These are phyloP conservation scores for Monosporozyma siamensis DNA, from an alignment of 805 yeast species.

Conservation along the genomic window DNA sequence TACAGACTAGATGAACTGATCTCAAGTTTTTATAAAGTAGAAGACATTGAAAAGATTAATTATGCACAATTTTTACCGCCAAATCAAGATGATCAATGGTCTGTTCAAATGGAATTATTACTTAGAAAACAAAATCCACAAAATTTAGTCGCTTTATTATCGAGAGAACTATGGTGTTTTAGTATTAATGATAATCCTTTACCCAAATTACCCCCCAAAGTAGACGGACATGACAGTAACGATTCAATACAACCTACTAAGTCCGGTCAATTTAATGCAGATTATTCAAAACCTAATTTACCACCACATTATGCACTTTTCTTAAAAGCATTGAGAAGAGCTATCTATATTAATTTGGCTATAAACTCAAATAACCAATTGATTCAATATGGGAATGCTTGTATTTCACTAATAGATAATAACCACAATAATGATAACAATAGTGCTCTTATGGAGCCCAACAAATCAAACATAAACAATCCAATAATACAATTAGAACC, in stretches of 20 bases:
- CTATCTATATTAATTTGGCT: constrained; percentile 30
- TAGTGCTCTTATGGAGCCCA: no score
- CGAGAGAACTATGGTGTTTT: constrained; percentile 38
- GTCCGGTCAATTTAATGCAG: constrained; percentile 27
- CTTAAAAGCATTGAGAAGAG: constrained; percentile 40
- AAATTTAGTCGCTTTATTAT: constrained; percentile 31
- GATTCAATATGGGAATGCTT: constrained; percentile 44
- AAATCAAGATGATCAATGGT: constrained; percentile 33
- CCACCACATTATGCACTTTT: constrained; percentile 39
- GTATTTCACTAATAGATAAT: constrained; percentile 20
- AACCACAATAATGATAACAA: background rate
- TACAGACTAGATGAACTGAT: constrained; percentile 24
- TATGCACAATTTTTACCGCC: constrained; percentile 28
- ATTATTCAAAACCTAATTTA: constrained; percentile 30
- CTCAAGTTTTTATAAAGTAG: constrained; percentile 26
- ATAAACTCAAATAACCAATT: constrained; percentile 29
- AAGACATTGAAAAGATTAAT: constrained; percentile 24
- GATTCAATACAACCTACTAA: constrained; percentile 18
- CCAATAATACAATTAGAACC: constrained; percentile 36
- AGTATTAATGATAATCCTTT: constrained; percentile 32
- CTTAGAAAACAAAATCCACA: constrained; percentile 30
- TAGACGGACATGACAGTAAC: background rate
- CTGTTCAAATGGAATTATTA: constrained; percentile 35
- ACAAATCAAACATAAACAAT: background rate
- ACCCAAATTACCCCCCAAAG: constrained; percentile 21